Evolutionary conservation across 2,329 filamentous ascomycete species (phyloP).

Genomic region (Penicillium crustosum): DNA sequence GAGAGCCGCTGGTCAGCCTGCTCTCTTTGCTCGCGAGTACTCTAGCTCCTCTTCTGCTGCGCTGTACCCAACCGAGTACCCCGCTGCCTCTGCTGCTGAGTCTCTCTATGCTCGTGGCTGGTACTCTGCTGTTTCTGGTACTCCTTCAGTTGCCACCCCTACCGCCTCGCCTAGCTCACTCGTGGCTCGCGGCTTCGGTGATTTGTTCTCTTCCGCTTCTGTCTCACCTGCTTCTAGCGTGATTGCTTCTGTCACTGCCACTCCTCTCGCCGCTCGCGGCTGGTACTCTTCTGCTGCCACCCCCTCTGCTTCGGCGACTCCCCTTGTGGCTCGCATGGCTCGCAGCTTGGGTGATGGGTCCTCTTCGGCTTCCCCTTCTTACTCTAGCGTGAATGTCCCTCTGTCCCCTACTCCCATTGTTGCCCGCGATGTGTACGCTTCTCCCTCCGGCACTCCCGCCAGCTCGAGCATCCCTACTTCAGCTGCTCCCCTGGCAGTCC

Average conservation of each 20-base stretch:
- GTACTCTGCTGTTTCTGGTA: slow-evolving; percentile 7
- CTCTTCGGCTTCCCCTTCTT: neutral
- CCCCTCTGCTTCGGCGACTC: neutral
- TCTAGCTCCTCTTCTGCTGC: slow-evolving; percentile 9
- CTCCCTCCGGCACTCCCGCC: neutral
- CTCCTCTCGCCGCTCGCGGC: slow-evolving; percentile 10
- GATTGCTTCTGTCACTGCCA: slow-evolving; percentile 1
- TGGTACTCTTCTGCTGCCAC: slow-evolving; percentile 8
- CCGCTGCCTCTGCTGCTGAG: neutral
- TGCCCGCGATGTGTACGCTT: neutral
- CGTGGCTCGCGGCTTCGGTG: slow-evolving; percentile 14
- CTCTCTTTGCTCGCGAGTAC: slow-evolving; percentile 10
- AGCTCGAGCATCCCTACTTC: neutral
- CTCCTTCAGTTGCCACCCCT: neutral
- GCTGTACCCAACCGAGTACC: neutral
- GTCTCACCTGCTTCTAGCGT: neutral
- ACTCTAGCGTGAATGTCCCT: neutral
- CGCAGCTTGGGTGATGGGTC: neutral
- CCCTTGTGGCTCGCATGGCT: neutral
- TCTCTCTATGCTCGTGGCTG: slow-evolving; percentile 11
- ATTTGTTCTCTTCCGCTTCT: slow-evolving; percentile 5
- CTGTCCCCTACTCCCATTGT: neutral
- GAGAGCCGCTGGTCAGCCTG: slow-evolving; percentile 21
- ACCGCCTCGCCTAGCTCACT: slow-evolving; percentile 9
- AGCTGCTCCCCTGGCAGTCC: slow-evolving; percentile 10